Evolutionary conservation across 805 yeast species (phyloP).

Genomic region (Kluyveromyces nonfermentans): DNA sequence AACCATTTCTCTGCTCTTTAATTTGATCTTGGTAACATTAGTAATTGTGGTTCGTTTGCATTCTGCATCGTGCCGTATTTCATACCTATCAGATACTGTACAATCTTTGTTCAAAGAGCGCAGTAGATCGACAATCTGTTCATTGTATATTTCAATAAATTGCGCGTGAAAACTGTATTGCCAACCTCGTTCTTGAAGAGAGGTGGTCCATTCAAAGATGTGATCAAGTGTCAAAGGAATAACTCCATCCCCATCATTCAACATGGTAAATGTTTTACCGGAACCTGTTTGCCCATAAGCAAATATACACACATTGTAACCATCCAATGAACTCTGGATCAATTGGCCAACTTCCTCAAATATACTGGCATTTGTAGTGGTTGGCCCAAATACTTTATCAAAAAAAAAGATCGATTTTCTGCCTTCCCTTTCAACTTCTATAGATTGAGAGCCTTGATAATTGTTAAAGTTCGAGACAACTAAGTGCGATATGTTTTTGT

Average conservation of each 20-base stretch:
- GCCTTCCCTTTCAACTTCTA: conserved; percentile 10
- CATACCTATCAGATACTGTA: conserved; percentile 30
- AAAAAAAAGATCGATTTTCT: conserved; percentile 42
- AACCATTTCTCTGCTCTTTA: conserved; percentile 44
- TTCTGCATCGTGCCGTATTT: conserved; percentile 59
- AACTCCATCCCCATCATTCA: conserved; percentile 60
- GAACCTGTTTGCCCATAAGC: conserved; percentile 98
- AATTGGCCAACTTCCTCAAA: conserved; percentile 82
- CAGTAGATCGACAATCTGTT: conserved; percentile 62
- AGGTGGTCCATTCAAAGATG: conserved; percentile 50
- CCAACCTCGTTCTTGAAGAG: conserved; percentile 51
- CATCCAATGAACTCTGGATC: conserved; percentile 79
- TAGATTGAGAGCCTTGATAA: conserved; percentile 19
- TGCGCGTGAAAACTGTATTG: conserved; percentile 54
- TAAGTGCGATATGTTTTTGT: conserved; percentile 24
- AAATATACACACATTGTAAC: conserved; percentile 84
- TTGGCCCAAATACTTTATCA: conserved; percentile 64
- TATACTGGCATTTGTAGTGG: conserved; percentile 47
- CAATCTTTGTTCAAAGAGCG: conserved; percentile 14
- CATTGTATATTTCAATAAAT: conserved; percentile 86
- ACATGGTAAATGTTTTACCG: conserved; percentile 92
- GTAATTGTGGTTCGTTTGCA: conserved; percentile 49
- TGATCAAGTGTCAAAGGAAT: conserved; percentile 67
- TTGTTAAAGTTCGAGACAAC: conserved; percentile 23
- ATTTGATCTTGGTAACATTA: conserved; percentile 42